These are phyloP conservation scores for Petunia axillaris DNA, from an alignment of 257 asterid species.

Conservation along the genomic window DNA sequence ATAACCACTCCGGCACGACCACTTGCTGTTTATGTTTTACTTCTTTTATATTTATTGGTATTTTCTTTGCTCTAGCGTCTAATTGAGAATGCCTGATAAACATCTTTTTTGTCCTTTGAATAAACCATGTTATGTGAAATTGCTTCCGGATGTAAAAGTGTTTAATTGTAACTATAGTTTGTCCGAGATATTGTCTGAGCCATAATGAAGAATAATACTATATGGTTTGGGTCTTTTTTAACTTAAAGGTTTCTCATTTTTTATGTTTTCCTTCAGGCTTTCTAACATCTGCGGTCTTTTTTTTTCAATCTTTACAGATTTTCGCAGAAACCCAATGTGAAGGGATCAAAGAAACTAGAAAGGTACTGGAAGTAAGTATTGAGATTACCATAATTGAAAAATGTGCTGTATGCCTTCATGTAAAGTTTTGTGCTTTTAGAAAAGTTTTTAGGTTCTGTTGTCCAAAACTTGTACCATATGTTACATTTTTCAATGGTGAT, in stretches of 20 bases:
- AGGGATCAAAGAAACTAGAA: background rate
- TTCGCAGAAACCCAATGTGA: background rate
- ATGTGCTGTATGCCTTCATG: background rate
- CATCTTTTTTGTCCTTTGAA: too few relatives aligned
- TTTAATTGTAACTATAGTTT: too few relatives aligned
- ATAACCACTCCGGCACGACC: conserved; percentile 99
- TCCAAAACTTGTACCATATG: background rate
- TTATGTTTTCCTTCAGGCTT: background rate
- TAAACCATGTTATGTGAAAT: too few relatives aligned
- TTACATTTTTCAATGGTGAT: background rate
- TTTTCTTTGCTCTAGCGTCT: too few relatives aligned
- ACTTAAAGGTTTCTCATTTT: too few relatives aligned
- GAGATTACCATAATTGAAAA: background rate
- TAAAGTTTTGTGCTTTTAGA: background rate
- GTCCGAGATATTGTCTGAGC: too few relatives aligned
- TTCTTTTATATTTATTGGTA: too few relatives aligned
- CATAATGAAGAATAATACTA: too few relatives aligned
- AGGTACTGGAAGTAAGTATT: background rate
- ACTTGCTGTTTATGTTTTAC: background rate
- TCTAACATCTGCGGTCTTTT: background rate
- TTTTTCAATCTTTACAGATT: too few relatives aligned
- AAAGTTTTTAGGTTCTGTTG: background rate
- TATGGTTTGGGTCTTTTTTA: too few relatives aligned
- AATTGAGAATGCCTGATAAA: too few relatives aligned
- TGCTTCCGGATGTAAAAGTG: too few relatives aligned